Evolutionary conservation across 2,329 filamentous ascomycete species (phyloP).

Genomic region (Calonectria pseudoturangicola): DNA sequence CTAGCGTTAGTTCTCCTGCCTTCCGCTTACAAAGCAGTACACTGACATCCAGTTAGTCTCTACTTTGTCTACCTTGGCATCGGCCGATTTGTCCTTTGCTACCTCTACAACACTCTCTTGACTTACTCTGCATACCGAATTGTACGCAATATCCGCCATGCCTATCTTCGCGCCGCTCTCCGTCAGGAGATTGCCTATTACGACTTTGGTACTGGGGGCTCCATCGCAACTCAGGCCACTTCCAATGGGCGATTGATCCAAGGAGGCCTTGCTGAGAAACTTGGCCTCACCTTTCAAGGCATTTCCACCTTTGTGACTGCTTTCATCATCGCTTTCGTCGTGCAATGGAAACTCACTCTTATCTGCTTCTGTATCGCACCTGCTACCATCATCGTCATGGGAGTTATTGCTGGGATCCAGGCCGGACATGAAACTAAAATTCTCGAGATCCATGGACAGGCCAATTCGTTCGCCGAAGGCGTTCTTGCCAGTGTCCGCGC

Average conservation of each 20-base stretch:
- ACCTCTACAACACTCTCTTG: constrained; percentile 65
- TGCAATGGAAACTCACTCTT: constrained; percentile 67
- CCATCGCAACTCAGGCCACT: constrained; percentile 61
- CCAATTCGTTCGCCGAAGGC: constrained; percentile 60
- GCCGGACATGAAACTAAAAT: constrained; percentile 57
- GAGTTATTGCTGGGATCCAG: constrained; percentile 57
- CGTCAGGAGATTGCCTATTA: constrained; percentile 71
- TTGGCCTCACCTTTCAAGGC: constrained; percentile 63
- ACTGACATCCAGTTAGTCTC: constrained; percentile 60
- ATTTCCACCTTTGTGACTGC: constrained; percentile 62
- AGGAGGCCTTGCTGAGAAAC: constrained; percentile 63
- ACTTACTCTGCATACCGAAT: constrained; percentile 71
- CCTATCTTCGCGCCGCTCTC: constrained; percentile 70
- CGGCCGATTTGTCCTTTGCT: constrained; percentile 70
- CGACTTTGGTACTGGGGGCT: constrained; percentile 65
- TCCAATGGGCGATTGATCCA: constrained; percentile 66
- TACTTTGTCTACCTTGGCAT: constrained; percentile 77
- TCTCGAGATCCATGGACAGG: constrained; percentile 59
- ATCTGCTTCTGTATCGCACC: constrained; percentile 61
- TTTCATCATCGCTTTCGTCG: constrained; percentile 62
- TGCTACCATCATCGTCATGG: constrained; percentile 57
- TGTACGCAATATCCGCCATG: constrained; percentile 68
- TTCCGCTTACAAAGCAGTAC: constrained; percentile 53
- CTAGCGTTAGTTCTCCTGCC: constrained; percentile 64
- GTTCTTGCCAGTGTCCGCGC: constrained; percentile 62